A percentile compares a stretch with the other conserved stretches of the same genome.
Conservation (phyloP, 371 early-diverging fungal genomes). For the Saksenaea vasiformis region DNA sequence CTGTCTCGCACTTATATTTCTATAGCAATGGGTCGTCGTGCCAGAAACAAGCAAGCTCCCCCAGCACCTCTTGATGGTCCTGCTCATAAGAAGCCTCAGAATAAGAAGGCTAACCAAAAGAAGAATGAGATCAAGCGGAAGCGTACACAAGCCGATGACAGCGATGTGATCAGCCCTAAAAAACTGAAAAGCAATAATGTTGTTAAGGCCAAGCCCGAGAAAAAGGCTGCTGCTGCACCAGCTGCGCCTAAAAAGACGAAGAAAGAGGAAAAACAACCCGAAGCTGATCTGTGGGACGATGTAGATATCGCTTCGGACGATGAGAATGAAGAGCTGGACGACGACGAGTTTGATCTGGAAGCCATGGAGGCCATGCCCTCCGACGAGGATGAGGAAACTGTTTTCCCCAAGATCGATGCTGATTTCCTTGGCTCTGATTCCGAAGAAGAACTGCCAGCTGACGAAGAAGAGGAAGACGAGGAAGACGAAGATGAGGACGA, state of each 20-base stretch:
- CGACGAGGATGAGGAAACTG: conserved; percentile 33
- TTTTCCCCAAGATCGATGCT: conserved; percentile 53
- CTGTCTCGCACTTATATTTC: too few relatives aligned
- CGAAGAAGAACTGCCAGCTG: conserved; percentile 50
- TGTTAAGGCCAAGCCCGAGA: conserved; percentile 30
- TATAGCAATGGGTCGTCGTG: conserved; percentile 25
- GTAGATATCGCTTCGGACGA: conserved; percentile 56
- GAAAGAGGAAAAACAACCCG: conserved; percentile 25
- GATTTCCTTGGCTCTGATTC: conserved; percentile 60
- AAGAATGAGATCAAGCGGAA: conserved; percentile 19
- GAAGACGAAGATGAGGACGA: conserved; percentile 24
- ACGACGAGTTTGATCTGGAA: conserved; percentile 34
- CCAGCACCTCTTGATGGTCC: conserved; percentile 22
- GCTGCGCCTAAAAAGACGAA: conserved; percentile 21
- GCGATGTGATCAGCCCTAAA: conserved; percentile 39
- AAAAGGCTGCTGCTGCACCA: conserved; percentile 21
- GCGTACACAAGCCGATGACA: conserved; percentile 18
- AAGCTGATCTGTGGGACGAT: conserved; percentile 49
- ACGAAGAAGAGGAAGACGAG: conserved; percentile 33
- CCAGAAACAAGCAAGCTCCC: conserved; percentile 26
- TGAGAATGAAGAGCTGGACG: conserved; percentile 25
- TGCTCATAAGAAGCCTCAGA: conserved; percentile 7
- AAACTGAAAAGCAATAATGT: conserved; percentile 34
- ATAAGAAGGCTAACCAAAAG: conserved; percentile 14
- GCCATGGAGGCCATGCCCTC: conserved; percentile 39